These are phyloP conservation scores for Rosa hybrid DNA, from an alignment of 331 rosid species.

Conservation along the genomic window DNA sequence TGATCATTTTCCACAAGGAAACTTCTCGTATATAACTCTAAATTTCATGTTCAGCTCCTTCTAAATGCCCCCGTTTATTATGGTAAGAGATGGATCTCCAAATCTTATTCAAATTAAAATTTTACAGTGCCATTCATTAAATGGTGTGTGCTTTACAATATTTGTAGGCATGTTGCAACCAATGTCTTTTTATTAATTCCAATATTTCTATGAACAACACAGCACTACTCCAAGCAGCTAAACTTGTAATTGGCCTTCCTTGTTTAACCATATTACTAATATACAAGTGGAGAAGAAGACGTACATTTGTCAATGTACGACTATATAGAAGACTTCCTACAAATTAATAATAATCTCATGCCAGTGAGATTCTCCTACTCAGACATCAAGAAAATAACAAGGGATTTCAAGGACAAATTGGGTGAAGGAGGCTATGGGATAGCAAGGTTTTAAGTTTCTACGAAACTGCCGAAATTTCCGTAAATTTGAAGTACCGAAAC, in stretches of 20 bases:
- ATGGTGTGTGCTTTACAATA: background rate
- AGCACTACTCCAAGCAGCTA: background rate
- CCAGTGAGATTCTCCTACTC: slow-evolving; percentile 10
- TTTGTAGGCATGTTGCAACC: background rate
- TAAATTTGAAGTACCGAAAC: too few species aligned
- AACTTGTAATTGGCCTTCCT: slow-evolving; percentile 3
- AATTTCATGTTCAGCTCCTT: background rate
- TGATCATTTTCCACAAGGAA: background rate
- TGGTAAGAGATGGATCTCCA: background rate
- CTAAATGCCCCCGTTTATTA: background rate
- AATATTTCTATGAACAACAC: background rate
- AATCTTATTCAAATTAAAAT: background rate
- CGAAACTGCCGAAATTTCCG: too few species aligned
- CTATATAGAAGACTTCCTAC: background rate
- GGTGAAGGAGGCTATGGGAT: slow-evolving; percentile 4
- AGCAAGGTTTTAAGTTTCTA: too few species aligned
- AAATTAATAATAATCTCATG: background rate
- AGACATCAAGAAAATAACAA: background rate
- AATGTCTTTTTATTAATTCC: background rate
- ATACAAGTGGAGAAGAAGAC: background rate
- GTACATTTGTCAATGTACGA: background rate
- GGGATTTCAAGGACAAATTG: background rate
- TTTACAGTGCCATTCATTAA: background rate
- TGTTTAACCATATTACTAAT: background rate
- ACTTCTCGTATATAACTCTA: background rate